A percentile compares a stretch with the other conserved stretches of the same genome.
Evolutionary conservation across 2,329 filamentous ascomycete genomes (phyloP).

Genomic region (Pyrenochaeta sp.): DNA sequence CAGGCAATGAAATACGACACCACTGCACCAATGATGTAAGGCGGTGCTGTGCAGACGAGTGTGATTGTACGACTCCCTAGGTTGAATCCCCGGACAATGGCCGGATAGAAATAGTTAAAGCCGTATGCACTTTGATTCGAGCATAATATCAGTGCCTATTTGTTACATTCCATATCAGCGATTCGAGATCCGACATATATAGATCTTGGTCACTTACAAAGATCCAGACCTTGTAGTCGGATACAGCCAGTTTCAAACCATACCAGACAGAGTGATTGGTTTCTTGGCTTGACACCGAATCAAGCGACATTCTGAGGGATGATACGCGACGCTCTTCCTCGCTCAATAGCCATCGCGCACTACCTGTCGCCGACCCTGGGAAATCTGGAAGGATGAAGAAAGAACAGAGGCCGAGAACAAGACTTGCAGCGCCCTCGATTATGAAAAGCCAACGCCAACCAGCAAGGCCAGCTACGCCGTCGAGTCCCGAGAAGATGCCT

Average conservation of each 20-base stretch:
- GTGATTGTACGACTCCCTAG: no score
- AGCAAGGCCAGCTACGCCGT: conserved; percentile 36
- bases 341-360: conserved; percentile 59
- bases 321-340: no score
- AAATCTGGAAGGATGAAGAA: conserved; percentile 51
- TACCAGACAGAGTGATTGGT: no score
- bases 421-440: conserved; percentile 49
- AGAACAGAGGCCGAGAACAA: conserved; percentile 43
- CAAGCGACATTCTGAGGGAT: no score
- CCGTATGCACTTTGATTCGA: conserved; percentile 56
- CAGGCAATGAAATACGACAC: conserved; percentile 52
- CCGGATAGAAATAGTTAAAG: conserved; percentile 66
- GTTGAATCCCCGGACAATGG: no score
- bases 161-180: no score
- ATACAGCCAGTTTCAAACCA: no score
- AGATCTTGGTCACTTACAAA: no score
- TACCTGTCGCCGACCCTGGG: conserved; percentile 51
- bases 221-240: no score
- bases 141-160: no score
- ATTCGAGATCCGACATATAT: no score
- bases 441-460: conserved; percentile 52
- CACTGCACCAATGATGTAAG: conserved; percentile 68
- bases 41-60: conserved; percentile 65
- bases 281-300: conserved; percentile 59
- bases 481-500: conserved; percentile 54